A percentile compares a stretch with the other conserved stretches of the same genome.
Conservation (phyloP, 352 stramenopile genomes). For the Phytophthora kernoviae region DNA sequence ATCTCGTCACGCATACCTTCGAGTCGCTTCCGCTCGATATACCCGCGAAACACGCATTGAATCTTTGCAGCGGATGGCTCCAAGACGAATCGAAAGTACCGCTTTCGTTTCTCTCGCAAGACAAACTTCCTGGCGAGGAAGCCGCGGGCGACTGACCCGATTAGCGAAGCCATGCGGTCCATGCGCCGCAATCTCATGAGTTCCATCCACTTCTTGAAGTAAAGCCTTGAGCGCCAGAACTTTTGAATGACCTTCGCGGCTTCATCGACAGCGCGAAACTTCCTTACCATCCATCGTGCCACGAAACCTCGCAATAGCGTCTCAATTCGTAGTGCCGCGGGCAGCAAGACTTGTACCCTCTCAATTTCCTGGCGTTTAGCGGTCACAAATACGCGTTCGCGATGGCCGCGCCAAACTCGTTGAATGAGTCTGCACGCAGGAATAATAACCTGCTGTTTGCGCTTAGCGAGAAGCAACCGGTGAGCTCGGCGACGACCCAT, state of each 20-base stretch:
- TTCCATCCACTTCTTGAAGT: slow-evolving; percentile 54
- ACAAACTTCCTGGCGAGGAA: slow-evolving; percentile 67
- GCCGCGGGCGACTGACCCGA: slow-evolving; percentile 64
- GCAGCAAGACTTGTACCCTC: slow-evolving; percentile 45
- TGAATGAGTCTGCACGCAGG: slow-evolving; percentile 55
- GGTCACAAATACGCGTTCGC: slow-evolving; percentile 34
- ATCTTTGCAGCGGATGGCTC: slow-evolving; percentile 54
- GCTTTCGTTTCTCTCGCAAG: slow-evolving; percentile 47
- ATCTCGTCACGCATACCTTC: slow-evolving; percentile 60
- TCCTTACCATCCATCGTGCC: slow-evolving; percentile 40
- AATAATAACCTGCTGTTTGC: slow-evolving; percentile 50
- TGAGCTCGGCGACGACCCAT: slow-evolving; percentile 51
- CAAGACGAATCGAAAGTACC: slow-evolving; percentile 47
- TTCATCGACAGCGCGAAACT: slow-evolving; percentile 31
- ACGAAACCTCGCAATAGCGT: slow-evolving; percentile 60
- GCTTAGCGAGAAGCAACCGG: slow-evolving; percentile 45
- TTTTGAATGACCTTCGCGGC: slow-evolving; percentile 55
- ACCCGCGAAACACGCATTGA: slow-evolving; percentile 75
- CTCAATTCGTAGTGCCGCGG: slow-evolving; percentile 58
- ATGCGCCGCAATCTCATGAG: slow-evolving; percentile 48
- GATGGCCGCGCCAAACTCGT: slow-evolving; percentile 56
- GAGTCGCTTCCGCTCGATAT: slow-evolving; percentile 54
- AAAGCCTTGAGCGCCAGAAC: slow-evolving; percentile 52
- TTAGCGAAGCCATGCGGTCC: slow-evolving; percentile 65
- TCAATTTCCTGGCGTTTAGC: slow-evolving; percentile 35